A percentile compares a stretch with the other conserved stretches of the same genome.
Conservation (phyloP, 257 asterid species). For the Solanum verrucosum region DNA sequence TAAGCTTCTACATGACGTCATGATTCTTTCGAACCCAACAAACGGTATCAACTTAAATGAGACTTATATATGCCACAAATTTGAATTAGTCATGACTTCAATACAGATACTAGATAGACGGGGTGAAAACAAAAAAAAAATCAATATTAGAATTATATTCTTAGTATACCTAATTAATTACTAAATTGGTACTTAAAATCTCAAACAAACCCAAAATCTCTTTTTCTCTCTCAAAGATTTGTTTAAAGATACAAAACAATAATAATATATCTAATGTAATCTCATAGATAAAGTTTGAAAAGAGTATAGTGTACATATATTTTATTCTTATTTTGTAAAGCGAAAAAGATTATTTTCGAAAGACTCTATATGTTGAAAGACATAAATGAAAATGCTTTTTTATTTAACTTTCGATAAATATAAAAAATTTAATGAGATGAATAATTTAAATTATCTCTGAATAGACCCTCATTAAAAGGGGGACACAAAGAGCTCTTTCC, state of each 20-base stretch:
- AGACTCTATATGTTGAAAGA: neutral
- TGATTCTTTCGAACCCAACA: too few relatives aligned
- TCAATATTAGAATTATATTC: neutral
- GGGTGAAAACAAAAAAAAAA: neutral
- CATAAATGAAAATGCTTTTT: neutral
- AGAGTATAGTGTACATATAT: neutral
- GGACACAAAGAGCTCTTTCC: too few relatives aligned
- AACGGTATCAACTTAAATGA: neutral
- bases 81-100: neutral
- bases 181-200: neutral
- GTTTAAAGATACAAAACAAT: neutral
- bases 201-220: neutral
- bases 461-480: neutral
- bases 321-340: neutral
- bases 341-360: neutral
- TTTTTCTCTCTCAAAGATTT: neutral
- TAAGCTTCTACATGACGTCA: too few relatives aligned
- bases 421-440: too few relatives aligned
- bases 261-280: neutral
- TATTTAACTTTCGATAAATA: neutral
- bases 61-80: neutral
- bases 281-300: fast-evolving
- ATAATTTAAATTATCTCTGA: neutral
- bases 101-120: neutral
- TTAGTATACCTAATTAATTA: neutral